A percentile compares a stretch with the other conserved stretches of the same genome.
These are phyloP conservation scores for Plantago rigida DNA, from an alignment of 305 asterid species.

Conservation along the genomic window DNA sequence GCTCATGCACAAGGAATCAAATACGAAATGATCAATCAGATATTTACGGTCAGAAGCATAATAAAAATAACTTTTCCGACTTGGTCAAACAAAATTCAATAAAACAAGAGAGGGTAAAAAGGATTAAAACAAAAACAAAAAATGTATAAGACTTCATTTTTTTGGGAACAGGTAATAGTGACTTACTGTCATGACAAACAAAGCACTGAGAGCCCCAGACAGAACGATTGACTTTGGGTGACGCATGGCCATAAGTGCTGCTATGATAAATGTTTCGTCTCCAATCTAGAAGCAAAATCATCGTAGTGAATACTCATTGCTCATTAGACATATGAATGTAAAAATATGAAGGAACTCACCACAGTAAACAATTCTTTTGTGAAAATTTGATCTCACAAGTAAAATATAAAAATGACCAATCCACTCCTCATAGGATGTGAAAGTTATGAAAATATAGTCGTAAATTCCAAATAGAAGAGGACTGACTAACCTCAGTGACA, in stretches of 20 bases:
- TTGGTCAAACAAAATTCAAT: not conserved
- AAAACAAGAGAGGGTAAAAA: not conserved
- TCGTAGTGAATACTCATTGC: constrained; percentile 4
- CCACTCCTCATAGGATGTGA: not conserved
- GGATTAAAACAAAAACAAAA: not conserved
- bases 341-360: constrained; percentile 1
- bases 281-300: constrained; percentile 61
- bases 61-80: not conserved
- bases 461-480: not conserved
- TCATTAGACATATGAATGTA: constrained; percentile 16
- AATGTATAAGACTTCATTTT: not conserved
- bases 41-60: constrained; percentile 14
- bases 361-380: constrained; percentile 18
- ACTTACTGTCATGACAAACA: constrained; percentile 91
- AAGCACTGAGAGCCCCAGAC: constrained; percentile 92
- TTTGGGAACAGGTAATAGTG: constrained; percentile 4
- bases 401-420: constrained; percentile 10
- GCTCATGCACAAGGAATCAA: constrained; percentile 10
- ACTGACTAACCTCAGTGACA: constrained; percentile 65
- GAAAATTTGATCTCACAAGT: constrained; percentile 9
- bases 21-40: constrained; percentile 5
- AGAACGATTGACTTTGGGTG: constrained; percentile 92
- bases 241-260: constrained; percentile 98
- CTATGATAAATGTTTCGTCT: constrained; percentile 88
- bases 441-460: constrained; percentile 8